Evolutionary conservation across 495 filamentous ascomycete species (phyloP).

Genomic region (Amorphotheca resinae): DNA sequence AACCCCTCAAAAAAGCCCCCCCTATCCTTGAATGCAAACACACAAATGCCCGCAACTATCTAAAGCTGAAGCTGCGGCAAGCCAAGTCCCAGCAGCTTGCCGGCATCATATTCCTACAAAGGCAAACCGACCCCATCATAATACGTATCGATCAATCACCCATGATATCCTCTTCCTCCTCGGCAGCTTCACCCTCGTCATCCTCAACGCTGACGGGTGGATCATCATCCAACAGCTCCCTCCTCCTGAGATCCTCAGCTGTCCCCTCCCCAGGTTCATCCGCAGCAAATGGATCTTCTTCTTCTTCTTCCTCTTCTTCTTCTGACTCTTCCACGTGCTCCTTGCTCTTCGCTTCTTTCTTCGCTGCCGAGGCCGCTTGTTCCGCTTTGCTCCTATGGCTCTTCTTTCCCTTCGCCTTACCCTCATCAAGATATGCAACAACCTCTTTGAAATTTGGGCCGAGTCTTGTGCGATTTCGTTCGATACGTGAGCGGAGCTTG

Average conservation of each 20-base stretch:
- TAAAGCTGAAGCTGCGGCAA: too few species aligned
- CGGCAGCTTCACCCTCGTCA: conserved; percentile 25
- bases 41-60: too few species aligned
- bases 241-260: conserved; percentile 47
- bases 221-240: conserved; percentile 45
- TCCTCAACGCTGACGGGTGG: conserved; percentile 32
- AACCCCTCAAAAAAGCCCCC: too few species aligned
- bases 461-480: conserved; percentile 51
- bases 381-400: conserved; percentile 31
- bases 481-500: conserved; percentile 48
- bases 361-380: conserved; percentile 26
- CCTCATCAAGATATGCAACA: conserved; percentile 58
- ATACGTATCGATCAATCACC: conserved; percentile 51
- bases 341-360: conserved; percentile 32
- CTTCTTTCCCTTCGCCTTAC: conserved; percentile 34
- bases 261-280: conserved; percentile 37
- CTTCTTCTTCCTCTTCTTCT: conserved; percentile 36
- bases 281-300: conserved; percentile 39
- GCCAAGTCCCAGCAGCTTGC: too few species aligned
- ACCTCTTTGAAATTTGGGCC: conserved; percentile 70
- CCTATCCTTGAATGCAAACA: too few species aligned
- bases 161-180: conserved; percentile 56
- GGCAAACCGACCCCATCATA: too few species aligned
- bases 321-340: conserved; percentile 37
- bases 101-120: too few species aligned